Percentiles rank a stretch among this genome's conserved stretches.
These are phyloP conservation scores for Penicillium parvum DNA, from an alignment of 495 filamentous ascomycete species.

Conservation along the genomic window DNA sequence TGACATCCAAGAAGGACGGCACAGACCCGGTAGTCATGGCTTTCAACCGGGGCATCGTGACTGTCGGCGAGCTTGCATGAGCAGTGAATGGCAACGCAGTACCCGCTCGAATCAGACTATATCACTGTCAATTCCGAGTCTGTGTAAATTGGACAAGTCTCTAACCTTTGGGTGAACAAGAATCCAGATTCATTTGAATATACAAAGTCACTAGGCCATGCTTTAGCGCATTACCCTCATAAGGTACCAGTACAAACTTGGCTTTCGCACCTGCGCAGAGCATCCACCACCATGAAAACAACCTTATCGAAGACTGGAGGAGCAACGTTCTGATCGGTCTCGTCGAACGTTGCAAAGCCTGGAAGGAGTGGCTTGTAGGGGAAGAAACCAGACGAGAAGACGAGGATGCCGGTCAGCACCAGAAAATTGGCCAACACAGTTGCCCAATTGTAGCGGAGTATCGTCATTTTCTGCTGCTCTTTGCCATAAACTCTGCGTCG, in stretches of 20 bases:
- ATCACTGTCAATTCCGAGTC: slow-evolving; percentile 5
- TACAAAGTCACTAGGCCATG: slow-evolving; percentile 80
- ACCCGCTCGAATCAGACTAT: slow-evolving; percentile 77
- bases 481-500: no score
- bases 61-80: slow-evolving; percentile 91
- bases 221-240: slow-evolving; percentile 7
- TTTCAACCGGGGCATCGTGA: slow-evolving; percentile 97
- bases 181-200: slow-evolving; percentile 80
- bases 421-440: slow-evolving; percentile 61
- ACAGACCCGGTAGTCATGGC: slow-evolving; percentile 96
- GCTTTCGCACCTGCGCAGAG: slow-evolving; percentile 70
- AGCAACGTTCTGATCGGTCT: slow-evolving; percentile 32
- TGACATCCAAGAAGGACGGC: slow-evolving; percentile 93
- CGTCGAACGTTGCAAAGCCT: slow-evolving; percentile 66
- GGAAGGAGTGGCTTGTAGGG: slow-evolving; percentile 92
- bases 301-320: slow-evolving; percentile 77
- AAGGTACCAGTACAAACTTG: background rate
- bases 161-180: slow-evolving; percentile 80
- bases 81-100: slow-evolving; percentile 89
- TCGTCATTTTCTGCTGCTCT: slow-evolving; percentile 23
- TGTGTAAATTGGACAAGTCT: background rate
- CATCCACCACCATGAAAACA: slow-evolving; percentile 97
- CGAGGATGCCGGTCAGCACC: slow-evolving; percentile 68
- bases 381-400: slow-evolving; percentile 92
- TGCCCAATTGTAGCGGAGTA: slow-evolving; percentile 19